Evolutionary conservation across 1,284 basidiomycete genomes (phyloP).

Genomic region (Afroboletus lepidellus): DNA sequence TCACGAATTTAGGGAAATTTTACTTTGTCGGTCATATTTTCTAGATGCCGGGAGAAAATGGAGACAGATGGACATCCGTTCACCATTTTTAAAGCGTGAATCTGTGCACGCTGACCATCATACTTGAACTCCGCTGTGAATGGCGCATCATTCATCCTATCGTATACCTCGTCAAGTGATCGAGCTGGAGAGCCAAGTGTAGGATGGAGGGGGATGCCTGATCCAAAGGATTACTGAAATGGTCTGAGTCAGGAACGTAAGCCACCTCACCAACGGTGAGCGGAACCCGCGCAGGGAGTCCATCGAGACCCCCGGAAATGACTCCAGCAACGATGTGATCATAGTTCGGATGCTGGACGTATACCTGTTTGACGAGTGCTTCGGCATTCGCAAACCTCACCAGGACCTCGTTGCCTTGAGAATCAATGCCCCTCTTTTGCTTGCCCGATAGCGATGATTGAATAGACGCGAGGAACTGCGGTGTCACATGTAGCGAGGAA

Average conservation of each 20-base stretch:
- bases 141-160: constrained; percentile 61
- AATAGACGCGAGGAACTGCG: constrained; percentile 40
- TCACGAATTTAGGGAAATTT: constrained; percentile 15
- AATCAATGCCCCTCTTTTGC: constrained; percentile 47
- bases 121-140: constrained; percentile 86
- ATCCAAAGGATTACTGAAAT: constrained; percentile 11
- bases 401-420: constrained; percentile 45
- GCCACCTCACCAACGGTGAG: constrained; percentile 67
- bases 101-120: constrained; percentile 86
- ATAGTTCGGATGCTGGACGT: constrained; percentile 88
- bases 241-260: constrained; percentile 33
- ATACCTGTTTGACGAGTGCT: constrained; percentile 69
- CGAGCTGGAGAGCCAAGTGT: constrained; percentile 83
- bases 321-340: constrained; percentile 73
- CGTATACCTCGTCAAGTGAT: constrained; percentile 82
- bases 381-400: constrained; percentile 56
- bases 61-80: constrained; percentile 51
- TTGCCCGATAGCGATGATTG: constrained; percentile 36
- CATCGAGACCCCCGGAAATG: constrained; percentile 59
- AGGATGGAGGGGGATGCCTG: constrained; percentile 69
- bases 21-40: constrained; percentile 89
- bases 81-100: constrained; percentile 61
- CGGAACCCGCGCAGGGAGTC: constrained; percentile 63
- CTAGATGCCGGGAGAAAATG: constrained; percentile 87
- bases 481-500: constrained; percentile 39